A percentile compares a stretch with the other conserved stretches of the same genome.
Conservation (phyloP, 2,329 filamentous ascomycete genomes). For the Ambrosiella cleistominuta region DNA sequence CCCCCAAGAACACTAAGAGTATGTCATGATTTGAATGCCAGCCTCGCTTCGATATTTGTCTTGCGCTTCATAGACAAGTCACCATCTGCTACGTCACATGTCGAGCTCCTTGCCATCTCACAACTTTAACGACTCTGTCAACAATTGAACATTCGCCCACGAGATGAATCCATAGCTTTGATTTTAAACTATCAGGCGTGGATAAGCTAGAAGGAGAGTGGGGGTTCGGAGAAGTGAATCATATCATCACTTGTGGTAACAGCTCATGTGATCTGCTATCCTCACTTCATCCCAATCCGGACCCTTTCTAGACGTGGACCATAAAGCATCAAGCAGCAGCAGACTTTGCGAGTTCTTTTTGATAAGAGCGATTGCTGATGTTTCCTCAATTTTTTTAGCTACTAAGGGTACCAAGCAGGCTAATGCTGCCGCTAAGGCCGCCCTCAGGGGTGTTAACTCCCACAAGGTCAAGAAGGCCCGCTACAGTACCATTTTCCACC, state of each 20-base stretch:
- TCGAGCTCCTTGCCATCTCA: constrained; percentile 8
- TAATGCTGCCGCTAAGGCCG: constrained; percentile 84
- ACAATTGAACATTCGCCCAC: constrained; percentile 5
- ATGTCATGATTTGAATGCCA: constrained; percentile 20
- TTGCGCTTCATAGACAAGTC: constrained; percentile 5
- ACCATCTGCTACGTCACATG: not conserved
- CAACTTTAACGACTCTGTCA: constrained; percentile 12
- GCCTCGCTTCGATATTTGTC: not conserved
- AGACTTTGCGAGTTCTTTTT: constrained; percentile 58
- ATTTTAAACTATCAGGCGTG: not conserved
- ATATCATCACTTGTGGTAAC: not conserved
- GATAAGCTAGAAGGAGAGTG: not conserved
- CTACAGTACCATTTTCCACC: constrained; percentile 87
- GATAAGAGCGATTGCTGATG: constrained; percentile 54
- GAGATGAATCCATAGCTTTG: not conserved
- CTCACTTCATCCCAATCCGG: not conserved
- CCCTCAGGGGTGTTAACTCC: constrained; percentile 67
- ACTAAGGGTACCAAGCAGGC: constrained; percentile 66
- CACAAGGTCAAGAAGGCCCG: constrained; percentile 91
- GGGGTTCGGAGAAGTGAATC: not conserved
- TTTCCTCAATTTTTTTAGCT: constrained; percentile 32
- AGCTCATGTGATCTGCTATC: not conserved
- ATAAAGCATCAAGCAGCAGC: constrained; percentile 46
- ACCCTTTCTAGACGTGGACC: constrained; percentile 4
- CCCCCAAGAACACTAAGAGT: constrained; percentile 28